phyloP scores from a whole-genome alignment of 768 basidiomycete species.

The Rhizopogon sp. region DNA sequence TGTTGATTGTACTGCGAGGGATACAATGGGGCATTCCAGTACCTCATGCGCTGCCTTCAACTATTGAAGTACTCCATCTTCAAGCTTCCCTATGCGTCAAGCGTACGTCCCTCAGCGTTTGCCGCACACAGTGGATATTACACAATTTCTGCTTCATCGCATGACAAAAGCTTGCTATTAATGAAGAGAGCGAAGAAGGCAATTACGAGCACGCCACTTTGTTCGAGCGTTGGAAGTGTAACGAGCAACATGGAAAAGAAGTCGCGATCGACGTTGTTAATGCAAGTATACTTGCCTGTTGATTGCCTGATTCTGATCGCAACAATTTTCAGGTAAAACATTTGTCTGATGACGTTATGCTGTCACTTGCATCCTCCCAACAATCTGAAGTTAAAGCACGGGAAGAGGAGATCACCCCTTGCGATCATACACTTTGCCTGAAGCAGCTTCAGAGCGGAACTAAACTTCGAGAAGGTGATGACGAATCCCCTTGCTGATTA shows the following conservation, averaged over 20 bases:
- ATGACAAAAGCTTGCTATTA: no score
- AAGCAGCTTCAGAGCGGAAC: conserved; percentile 33
- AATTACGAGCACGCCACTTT: no score
- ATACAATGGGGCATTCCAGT: no score
- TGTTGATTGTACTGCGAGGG: no score
- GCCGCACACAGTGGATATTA: no score
- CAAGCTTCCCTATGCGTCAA: no score
- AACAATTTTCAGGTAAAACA: conserved; percentile 39
- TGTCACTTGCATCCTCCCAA: conserved; percentile 80
- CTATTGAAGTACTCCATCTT: no score
- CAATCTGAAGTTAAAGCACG: conserved; percentile 95
- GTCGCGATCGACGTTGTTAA: conserved; percentile 33
- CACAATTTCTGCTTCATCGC: no score
- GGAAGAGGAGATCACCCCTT: conserved; percentile 90
- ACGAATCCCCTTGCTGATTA: not conserved
- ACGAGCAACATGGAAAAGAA: conserved; percentile 13
- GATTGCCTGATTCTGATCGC: not conserved
- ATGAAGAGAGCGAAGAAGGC: no score
- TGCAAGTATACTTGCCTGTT: conserved; percentile 16
- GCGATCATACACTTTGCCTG: conserved; percentile 71
- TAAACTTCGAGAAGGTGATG: conserved; percentile 22
- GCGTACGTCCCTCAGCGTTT: no score
- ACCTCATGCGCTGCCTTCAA: no score
- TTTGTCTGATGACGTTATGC: conserved; percentile 66
- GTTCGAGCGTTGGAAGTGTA: no score